Percentiles rank a stretch among this genome's conserved stretches.
Conservation (phyloP, 805 yeast genomes). For the Saccharomycopsis schoenii region DNA sequence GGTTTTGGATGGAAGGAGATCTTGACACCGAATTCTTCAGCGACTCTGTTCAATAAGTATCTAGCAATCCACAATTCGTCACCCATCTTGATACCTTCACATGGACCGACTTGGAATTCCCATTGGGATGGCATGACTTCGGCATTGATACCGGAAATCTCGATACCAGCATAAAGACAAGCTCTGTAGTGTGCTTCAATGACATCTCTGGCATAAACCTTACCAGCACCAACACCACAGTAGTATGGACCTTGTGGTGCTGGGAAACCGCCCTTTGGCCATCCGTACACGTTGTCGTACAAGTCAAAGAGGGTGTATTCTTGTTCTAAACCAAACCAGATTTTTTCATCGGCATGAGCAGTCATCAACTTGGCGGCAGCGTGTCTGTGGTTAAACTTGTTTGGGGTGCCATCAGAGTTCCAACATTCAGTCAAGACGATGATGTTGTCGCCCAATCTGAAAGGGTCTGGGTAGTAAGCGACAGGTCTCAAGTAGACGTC, state of each 20-base stretch:
- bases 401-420: constrained; percentile 98
- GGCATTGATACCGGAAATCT: constrained; percentile 94
- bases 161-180: constrained; percentile 85
- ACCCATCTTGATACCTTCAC: constrained; percentile 92
- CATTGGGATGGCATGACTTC: constrained; percentile 99
- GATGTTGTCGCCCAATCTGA: constrained; percentile 96
- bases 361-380: constrained; percentile 92
- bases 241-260: constrained; percentile 99
- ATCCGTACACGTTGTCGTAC: constrained; percentile 83
- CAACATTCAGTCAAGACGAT: constrained; percentile 93
- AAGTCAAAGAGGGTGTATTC: constrained; percentile 95
- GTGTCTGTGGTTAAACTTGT: constrained; percentile 96
- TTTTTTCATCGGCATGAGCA: constrained; percentile 73
- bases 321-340: constrained; percentile 99
- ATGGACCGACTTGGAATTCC: constrained; percentile 99
- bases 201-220: constrained; percentile 95
- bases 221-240: constrained; percentile 99
- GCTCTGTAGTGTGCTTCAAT: constrained; percentile 99
- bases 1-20: constrained; percentile 99
- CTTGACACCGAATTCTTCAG: constrained; percentile 98
- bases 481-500: constrained; percentile 95
- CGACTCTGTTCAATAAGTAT: constrained; percentile 85
- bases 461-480: constrained; percentile 91
- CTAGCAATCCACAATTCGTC: constrained; percentile 96
- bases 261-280: constrained; percentile 99